A percentile compares a stretch with the other conserved stretches of the same genome.
Conservation (phyloP, 108 stramenopile genomes). For the Fistulifera pelliculosa region DNA sequence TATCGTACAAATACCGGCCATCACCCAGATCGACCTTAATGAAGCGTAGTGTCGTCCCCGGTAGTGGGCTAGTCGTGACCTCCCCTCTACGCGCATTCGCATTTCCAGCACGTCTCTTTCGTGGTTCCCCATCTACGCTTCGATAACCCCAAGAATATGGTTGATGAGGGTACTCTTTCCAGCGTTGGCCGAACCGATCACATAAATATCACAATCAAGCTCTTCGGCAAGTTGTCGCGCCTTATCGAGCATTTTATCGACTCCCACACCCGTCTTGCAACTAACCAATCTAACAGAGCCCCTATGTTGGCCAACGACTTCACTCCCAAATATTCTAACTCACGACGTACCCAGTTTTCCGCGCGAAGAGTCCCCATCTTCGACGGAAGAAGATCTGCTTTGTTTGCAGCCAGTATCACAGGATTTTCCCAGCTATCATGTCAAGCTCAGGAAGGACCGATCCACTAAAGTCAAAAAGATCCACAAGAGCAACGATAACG, state of each 20-base stretch:
- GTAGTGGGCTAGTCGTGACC: conserved; percentile 74
- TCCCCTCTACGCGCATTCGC: conserved; percentile 64
- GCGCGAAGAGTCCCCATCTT: conserved; percentile 73
- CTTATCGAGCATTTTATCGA: conserved; percentile 68
- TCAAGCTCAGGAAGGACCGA: conserved; percentile 81
- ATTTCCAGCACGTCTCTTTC: conserved; percentile 62
- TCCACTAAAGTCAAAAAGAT: conserved; percentile 86
- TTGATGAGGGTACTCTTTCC: conserved; percentile 85
- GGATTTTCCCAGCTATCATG: conserved; percentile 85
- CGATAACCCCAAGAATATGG: conserved; percentile 41
- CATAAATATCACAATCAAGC: conserved; percentile 77
- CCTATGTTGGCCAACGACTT: conserved; percentile 79
- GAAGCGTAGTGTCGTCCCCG: conserved; percentile 84
- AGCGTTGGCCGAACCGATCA: conserved; percentile 87
- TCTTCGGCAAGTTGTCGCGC: conserved; percentile 60
- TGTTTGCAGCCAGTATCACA: conserved; percentile 85
- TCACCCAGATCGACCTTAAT: conserved; percentile 79
- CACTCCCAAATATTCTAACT: conserved; percentile 74
- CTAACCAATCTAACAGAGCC: conserved; percentile 78
- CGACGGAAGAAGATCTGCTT: conserved; percentile 75
- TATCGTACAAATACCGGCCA: conserved; percentile 65
- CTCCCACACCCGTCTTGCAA: conserved; percentile 80
- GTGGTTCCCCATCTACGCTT: conserved; percentile 18
- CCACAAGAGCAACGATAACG: conserved; percentile 76
- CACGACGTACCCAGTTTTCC: conserved; percentile 85